Evolutionary conservation across 2,329 filamentous ascomycete genomes (phyloP).

Genomic region (Microsporum audouinii): DNA sequence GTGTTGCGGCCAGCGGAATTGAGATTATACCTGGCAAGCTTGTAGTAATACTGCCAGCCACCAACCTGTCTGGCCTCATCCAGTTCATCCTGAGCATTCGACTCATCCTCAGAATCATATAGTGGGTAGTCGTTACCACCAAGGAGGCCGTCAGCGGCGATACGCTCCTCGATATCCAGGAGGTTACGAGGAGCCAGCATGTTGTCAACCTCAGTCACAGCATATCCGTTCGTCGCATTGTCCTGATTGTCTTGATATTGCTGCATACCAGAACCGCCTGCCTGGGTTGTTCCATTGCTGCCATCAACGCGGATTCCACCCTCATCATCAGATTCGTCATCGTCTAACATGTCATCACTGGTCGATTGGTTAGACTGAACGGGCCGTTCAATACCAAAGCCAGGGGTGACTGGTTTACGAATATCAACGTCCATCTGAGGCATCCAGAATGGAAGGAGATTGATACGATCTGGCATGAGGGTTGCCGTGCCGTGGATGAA

Average conservation of each 20-base stretch:
- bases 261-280: constrained; percentile 28
- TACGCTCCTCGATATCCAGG: constrained; percentile 74
- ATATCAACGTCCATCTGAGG: constrained; percentile 98
- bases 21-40: constrained; percentile 45
- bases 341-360: constrained; percentile 63
- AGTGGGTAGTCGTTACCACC: constrained; percentile 64
- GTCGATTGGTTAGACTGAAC: constrained; percentile 64
- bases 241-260: constrained; percentile 42
- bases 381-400: constrained; percentile 80
- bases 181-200: constrained; percentile 37
- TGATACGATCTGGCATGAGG: constrained; percentile 74
- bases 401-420: constrained; percentile 75
- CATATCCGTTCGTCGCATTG: constrained; percentile 38
- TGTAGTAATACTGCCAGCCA: constrained; percentile 61
- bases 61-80: constrained; percentile 68
- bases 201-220: constrained; percentile 36
- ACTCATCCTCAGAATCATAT: constrained; percentile 84
- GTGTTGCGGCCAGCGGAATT: constrained; percentile 38
- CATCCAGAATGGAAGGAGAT: constrained; percentile 91
- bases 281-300: constrained; percentile 13
- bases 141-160: constrained; percentile 48
- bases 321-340: constrained; percentile 59
- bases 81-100: constrained; percentile 60
- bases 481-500: constrained; percentile 93
- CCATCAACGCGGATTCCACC: constrained; percentile 22